Evolutionary conservation across 2,329 filamentous ascomycete genomes (phyloP).

Genomic region (Fusarium pseudoanthophilum): DNA sequence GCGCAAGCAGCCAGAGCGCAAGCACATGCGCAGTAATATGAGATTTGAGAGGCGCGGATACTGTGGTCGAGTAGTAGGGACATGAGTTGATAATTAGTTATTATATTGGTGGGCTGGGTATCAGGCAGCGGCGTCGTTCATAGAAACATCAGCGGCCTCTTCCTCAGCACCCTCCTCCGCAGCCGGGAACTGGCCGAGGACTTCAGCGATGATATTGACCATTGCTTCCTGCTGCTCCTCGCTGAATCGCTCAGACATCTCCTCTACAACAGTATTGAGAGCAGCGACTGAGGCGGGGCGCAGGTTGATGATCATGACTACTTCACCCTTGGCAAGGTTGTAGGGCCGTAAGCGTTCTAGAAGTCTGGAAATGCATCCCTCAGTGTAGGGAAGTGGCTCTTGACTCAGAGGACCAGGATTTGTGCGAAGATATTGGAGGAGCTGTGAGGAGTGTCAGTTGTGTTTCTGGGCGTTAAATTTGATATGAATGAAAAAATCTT

Average conservation of each 20-base stretch:
- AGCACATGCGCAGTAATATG: slow-evolving; percentile 65
- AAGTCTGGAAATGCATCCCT: slow-evolving; percentile 63
- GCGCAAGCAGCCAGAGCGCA: slow-evolving; percentile 63
- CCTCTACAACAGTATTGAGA: slow-evolving; percentile 73
- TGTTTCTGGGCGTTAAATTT: not conserved
- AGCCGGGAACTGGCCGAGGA: slow-evolving; percentile 64
- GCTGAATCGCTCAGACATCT: slow-evolving; percentile 69
- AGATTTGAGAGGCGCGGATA: slow-evolving; percentile 26
- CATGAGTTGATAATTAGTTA: not conserved
- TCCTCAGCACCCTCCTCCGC: slow-evolving; percentile 44
- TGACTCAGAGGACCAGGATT: slow-evolving; percentile 66
- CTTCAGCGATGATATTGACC: slow-evolving; percentile 64
- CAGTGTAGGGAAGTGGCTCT: slow-evolving; percentile 63
- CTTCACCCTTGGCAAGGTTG: slow-evolving; percentile 73
- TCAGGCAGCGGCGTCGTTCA: slow-evolving; percentile 51
- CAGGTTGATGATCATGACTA: slow-evolving; percentile 75
- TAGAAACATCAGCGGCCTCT: slow-evolving; percentile 49
- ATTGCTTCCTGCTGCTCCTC: slow-evolving; percentile 69
- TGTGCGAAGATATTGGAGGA: slow-evolving; percentile 69
- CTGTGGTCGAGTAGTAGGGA: not conserved
- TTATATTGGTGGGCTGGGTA: slow-evolving; percentile 8
- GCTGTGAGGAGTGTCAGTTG: slow-evolving; percentile 51
- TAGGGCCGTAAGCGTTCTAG: slow-evolving; percentile 66
- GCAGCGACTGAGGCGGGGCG: slow-evolving; percentile 67
- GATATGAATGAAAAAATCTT: slow-evolving; percentile 33